Evolutionary conservation across 192 early-diverging fungal species (phyloP).

Genomic region (Coemansia guatemalensis): DNA sequence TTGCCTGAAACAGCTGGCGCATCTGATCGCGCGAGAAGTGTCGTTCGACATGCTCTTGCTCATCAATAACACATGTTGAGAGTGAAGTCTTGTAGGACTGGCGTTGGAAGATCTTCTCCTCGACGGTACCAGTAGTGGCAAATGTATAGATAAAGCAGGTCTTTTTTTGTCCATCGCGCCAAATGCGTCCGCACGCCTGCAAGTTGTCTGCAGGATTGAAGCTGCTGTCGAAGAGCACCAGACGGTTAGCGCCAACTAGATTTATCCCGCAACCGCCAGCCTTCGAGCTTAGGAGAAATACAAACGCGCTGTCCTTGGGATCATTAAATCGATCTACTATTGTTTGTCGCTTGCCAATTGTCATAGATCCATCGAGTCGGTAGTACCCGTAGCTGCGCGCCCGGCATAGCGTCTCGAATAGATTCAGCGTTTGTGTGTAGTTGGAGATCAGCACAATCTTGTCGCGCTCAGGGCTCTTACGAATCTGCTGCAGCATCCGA

Average conservation of each 20-base stretch:
- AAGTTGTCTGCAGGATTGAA: slow-evolving; percentile 96
- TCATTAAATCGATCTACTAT: slow-evolving; percentile 97
- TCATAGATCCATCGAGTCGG: slow-evolving; percentile 92
- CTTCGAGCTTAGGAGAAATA: slow-evolving; percentile 96
- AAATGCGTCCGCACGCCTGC: slow-evolving; percentile 88
- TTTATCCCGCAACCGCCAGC: slow-evolving; percentile 99
- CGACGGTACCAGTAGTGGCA: slow-evolving; percentile 95
- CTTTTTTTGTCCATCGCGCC: slow-evolving; percentile 84
- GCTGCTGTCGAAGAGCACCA: slow-evolving; percentile 90
- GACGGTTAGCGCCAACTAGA: slow-evolving; percentile 95
- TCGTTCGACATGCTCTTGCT: slow-evolving; percentile 86
- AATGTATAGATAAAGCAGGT: slow-evolving; percentile 97
- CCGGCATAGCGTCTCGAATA: slow-evolving; percentile 88
- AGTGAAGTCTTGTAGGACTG: slow-evolving; percentile 84
- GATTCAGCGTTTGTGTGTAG: slow-evolving; percentile 96
- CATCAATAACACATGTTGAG: slow-evolving; percentile 93
- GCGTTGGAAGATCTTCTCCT: slow-evolving; percentile 99
- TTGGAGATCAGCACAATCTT: slow-evolving; percentile 99
- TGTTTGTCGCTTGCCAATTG: slow-evolving; percentile 87
- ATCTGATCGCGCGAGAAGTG: slow-evolving; percentile 92
- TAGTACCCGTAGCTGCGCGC: slow-evolving; percentile 71
- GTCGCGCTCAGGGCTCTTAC: slow-evolving; percentile 67
- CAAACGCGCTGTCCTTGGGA: slow-evolving; percentile 79
- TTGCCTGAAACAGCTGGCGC: slow-evolving; percentile 85
- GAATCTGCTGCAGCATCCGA: slow-evolving; percentile 74